phyloP scores from a whole-genome alignment of 2,329 filamentous ascomycete genomes.

The Myriosclerotinia curreyana region DNA sequence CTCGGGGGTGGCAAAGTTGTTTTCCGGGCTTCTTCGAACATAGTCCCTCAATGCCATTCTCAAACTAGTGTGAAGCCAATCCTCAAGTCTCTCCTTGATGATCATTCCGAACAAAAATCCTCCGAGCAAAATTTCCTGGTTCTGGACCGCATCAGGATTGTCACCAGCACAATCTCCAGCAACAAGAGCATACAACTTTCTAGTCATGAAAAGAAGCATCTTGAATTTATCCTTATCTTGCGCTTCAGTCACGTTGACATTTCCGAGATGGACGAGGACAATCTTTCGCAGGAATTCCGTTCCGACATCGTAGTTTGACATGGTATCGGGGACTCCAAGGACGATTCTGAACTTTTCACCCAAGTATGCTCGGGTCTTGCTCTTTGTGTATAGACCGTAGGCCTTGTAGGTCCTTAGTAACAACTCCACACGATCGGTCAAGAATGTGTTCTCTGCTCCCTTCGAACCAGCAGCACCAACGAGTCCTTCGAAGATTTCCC shows the following conservation, averaged over 20 bases:
- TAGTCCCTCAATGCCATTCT: conserved; percentile 56
- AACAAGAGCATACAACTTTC: conserved; percentile 90
- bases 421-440: conserved; percentile 91
- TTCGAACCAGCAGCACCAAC: conserved; percentile 75
- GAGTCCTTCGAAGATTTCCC: conserved; percentile 92
- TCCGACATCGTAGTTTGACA: conserved; percentile 84
- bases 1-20: conserved; percentile 71
- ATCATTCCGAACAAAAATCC: conserved; percentile 95
- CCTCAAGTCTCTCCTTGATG: conserved; percentile 89
- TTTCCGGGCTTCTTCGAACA: conserved; percentile 54
- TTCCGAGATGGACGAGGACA: conserved; percentile 87
- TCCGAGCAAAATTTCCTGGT: conserved; percentile 90
- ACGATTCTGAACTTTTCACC: conserved; percentile 90
- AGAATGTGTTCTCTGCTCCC: conserved; percentile 81
- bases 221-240: conserved; percentile 92
- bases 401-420: conserved; percentile 89
- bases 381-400: conserved; percentile 78
- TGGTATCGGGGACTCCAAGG: conserved; percentile 76
- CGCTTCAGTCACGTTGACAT: conserved; percentile 74
- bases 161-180: conserved; percentile 90
- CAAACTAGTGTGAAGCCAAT: conserved; percentile 65
- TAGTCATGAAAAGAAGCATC: conserved; percentile 90
- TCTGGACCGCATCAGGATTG: conserved; percentile 94
- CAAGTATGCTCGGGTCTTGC: conserved; percentile 79
- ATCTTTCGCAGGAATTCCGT: conserved; percentile 88